Base-by-base conservation (phyloP, 2,329 filamentous ascomycete species). In the Lasiodiplodia hormozganensis region DNA sequence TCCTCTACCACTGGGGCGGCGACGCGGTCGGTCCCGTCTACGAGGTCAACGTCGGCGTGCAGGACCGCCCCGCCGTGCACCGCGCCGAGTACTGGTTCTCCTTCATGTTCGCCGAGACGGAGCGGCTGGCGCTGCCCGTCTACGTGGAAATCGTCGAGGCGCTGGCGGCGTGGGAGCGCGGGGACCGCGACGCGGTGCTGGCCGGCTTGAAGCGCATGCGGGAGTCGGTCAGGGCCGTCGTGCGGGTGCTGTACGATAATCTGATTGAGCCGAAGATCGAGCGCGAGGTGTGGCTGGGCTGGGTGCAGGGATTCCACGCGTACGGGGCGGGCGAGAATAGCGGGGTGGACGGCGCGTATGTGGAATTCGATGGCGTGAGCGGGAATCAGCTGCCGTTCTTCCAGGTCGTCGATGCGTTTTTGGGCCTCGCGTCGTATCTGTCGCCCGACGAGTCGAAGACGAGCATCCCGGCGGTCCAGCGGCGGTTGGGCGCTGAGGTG, bases 351-450 rank as follows among this genome's bases (percentile, higher is more conserved):
- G 73, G 73, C 3, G 70, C 74, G 62, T 74, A 68, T 52, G 70
- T 74, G 28, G 75, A 77, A 56, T 79, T 73, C 56, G 75, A 79
- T 68, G 79, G 79, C 28, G 71, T 81, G 7, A 77, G 73, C 51
- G 79, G 77, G 0, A 81, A 78, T 62, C 78, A 81, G 52, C 64
- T 78, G 1, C 69, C 80, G 12, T 57, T 80, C 18, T 79, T 80
- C 57, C 75, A 77, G 64, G 74, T 73, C 1, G 38, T 81, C 7
- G 79, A 81, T 69, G 77, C 77, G 2, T 80, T 80, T 66, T 69
- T 81, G 12, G 77, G 77, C 1, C 49, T 80, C 23, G 74, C 75
- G 8, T 69, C 62, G 12, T 81, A 80, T 65, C 71, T 81, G 47
- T 60, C 67, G 2, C 66, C 69, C 18, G 65, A 71, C 25, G 70